phyloP scores from a whole-genome alignment of 2,329 filamentous ascomycete genomes.

The Teratosphaeria nubilosa region DNA sequence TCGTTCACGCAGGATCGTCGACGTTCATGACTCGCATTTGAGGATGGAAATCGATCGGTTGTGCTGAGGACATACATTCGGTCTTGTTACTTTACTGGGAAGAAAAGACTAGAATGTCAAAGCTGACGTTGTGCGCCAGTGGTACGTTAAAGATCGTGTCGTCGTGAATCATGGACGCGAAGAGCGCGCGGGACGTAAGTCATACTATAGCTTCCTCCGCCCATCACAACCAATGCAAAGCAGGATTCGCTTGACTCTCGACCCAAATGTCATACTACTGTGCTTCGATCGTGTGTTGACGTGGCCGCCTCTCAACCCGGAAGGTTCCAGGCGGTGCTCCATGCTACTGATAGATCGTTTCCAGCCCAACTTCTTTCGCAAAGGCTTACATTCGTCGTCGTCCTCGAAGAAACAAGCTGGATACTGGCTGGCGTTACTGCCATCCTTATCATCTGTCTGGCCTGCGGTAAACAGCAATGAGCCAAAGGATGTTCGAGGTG shows the following conservation, averaged over 20 bases:
- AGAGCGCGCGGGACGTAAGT: background rate
- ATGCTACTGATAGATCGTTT: slow-evolving; percentile 6
- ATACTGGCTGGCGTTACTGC: slow-evolving; percentile 10
- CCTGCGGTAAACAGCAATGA: slow-evolving; percentile 8
- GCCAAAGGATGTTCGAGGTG: slow-evolving; percentile 14
- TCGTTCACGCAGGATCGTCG: background rate
- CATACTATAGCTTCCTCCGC: background rate
- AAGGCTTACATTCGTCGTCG: slow-evolving; percentile 12
- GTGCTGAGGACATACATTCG: background rate
- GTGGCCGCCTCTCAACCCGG: background rate
- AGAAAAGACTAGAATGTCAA: too few relatives aligned
- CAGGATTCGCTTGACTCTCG: background rate
- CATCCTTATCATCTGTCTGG: slow-evolving; percentile 3
- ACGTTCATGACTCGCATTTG: background rate
- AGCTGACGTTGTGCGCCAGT: background rate
- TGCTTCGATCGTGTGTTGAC: background rate
- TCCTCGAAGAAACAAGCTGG: slow-evolving; percentile 24
- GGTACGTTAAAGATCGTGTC: background rate
- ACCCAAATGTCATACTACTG: background rate
- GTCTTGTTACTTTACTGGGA: too few relatives aligned
- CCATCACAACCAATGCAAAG: background rate
- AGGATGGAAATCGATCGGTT: background rate
- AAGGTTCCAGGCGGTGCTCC: background rate
- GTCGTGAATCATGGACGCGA: background rate
- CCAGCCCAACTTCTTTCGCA: slow-evolving; percentile 15